These are phyloP conservation scores for Suillus fuscotomentosus DNA, from an alignment of 768 basidiomycete species.

Conservation along the genomic window DNA sequence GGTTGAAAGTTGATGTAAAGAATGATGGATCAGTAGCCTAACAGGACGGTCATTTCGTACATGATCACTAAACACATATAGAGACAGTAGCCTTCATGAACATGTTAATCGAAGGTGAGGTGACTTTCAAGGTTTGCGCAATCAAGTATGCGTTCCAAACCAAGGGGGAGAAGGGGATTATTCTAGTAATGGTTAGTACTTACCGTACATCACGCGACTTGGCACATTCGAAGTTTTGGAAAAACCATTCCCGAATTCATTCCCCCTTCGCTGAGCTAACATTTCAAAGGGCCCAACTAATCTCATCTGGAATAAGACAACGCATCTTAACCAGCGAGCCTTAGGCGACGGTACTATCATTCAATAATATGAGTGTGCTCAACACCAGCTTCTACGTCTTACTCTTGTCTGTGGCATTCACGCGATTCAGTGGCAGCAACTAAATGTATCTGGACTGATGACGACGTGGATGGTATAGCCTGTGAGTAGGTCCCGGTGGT, in stretches of 20 bases:
- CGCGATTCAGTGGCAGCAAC: not conserved
- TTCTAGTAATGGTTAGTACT: no score
- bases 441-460: accelerated
- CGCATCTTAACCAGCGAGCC: not conserved
- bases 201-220: no score
- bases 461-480: not conserved
- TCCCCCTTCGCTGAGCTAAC: not conserved
- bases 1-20: not conserved
- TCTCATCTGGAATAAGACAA: not conserved
- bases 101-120: not conserved
- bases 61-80: not conserved
- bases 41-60: not conserved
- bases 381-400: not conserved
- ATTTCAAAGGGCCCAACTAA: not conserved
- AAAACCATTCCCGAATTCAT: no score
- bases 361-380: not conserved
- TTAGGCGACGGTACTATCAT: not conserved
- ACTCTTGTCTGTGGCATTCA: not conserved
- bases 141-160: no score
- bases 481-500: not conserved
- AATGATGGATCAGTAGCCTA: not conserved
- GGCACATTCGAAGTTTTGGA: no score
- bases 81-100: not conserved
- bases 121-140: no score
- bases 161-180: no score